phyloP scores from a whole-genome alignment of 1,284 basidiomycete genomes.

The Malassezia psittaci region DNA sequence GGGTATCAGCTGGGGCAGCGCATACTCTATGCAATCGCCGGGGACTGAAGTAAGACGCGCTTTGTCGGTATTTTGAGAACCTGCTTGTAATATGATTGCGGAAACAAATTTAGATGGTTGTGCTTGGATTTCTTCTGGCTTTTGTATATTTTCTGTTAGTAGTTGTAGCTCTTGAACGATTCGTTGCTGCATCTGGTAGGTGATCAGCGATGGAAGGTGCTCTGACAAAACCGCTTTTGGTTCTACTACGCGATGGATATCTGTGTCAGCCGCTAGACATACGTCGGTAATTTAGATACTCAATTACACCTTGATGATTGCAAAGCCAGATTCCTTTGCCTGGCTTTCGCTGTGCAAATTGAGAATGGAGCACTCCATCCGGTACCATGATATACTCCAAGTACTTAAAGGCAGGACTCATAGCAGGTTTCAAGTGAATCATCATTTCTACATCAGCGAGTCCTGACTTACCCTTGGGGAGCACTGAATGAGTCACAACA shows the following conservation, averaged over 20 bases:
- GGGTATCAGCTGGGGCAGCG: background rate
- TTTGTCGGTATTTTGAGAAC: background rate
- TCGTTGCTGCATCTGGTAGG: constrained; percentile 15
- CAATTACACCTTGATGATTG: constrained; percentile 6
- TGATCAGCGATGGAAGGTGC: constrained; percentile 7
- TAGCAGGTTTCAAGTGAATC: constrained; percentile 15
- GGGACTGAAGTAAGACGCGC: background rate
- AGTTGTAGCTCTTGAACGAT: constrained; percentile 18
- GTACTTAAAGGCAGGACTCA: background rate
- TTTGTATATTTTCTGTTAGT: constrained; percentile 1
- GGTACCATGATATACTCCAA: constrained; percentile 6
- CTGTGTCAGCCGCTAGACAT: constrained; percentile 4
- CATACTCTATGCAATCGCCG: background rate
- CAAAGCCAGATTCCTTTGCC: constrained; percentile 15
- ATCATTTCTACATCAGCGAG: constrained; percentile 9
- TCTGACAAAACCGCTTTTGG: constrained; percentile 6
- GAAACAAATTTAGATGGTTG: background rate
- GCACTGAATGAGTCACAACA: constrained; percentile 7
- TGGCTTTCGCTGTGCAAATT: constrained; percentile 9
- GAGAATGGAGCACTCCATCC: constrained; percentile 17
- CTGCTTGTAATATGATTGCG: too few species aligned
- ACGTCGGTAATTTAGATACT: constrained; percentile 6
- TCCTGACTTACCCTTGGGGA: constrained; percentile 10
- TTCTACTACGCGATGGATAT: constrained; percentile 4
- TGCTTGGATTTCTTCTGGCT: background rate